Evolutionary conservation across 2,329 filamentous ascomycete genomes (phyloP).

Genomic region (Pseudogymnoascus sp.): DNA sequence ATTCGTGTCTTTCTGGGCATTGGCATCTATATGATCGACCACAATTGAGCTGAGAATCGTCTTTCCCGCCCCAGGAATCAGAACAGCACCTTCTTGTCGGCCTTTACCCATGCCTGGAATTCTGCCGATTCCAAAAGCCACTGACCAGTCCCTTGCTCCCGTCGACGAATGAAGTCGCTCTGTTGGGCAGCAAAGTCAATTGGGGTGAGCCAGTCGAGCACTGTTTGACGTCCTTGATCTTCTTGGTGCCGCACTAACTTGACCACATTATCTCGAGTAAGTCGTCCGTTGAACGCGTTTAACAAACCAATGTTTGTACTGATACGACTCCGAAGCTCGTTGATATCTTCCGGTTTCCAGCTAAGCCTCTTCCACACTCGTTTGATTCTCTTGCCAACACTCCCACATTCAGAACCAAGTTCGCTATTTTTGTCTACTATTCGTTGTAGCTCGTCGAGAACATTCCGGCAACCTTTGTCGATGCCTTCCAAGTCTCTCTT

Average conservation of each 20-base stretch:
- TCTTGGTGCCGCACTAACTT: conserved; percentile 14
- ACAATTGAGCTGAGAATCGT: conserved; percentile 14
- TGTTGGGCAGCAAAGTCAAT: neutral
- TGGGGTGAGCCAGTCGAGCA: neutral
- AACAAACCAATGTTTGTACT: conserved; percentile 24
- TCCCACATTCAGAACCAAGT: conserved; percentile 11
- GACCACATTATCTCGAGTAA: conserved; percentile 13
- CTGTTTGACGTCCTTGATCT: neutral
- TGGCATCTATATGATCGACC: conserved; percentile 2
- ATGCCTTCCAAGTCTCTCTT: conserved; percentile 19
- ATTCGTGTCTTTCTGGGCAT: conserved; percentile 3
- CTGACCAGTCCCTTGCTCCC: conserved; percentile 17
- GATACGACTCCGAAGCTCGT: conserved; percentile 19
- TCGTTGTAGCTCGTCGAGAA: conserved; percentile 18
- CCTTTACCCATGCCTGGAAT: conserved; percentile 16
- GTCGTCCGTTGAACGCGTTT: conserved; percentile 14
- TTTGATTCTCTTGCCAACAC: conserved; percentile 15
- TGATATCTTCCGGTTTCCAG: conserved; percentile 20
- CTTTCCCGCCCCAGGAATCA: conserved; percentile 16
- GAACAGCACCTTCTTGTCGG: conserved; percentile 4
- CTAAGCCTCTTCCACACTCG: conserved; percentile 25
- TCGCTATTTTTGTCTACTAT: conserved; percentile 15
- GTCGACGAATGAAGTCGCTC: neutral
- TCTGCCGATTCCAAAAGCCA: conserved; percentile 17
- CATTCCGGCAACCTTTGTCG: conserved; percentile 14